Percentiles rank a stretch among this genome's conserved stretches.
Evolutionary conservation across 768 basidiomycete genomes (phyloP).

Genomic region (Pluteus cervinus): DNA sequence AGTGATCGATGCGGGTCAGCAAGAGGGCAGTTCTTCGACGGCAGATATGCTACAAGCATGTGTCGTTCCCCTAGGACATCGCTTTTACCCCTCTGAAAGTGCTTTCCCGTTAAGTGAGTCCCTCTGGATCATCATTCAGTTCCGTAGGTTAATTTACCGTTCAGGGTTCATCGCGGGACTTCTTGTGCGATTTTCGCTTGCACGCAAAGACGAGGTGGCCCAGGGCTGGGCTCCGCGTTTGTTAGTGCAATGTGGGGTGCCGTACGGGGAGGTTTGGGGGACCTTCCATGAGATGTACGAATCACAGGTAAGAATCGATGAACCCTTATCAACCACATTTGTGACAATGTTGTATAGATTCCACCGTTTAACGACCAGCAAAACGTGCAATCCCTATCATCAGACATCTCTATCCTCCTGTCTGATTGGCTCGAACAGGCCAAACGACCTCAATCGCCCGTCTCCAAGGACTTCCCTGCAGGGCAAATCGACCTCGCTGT

Average conservation of each 20-base stretch:
- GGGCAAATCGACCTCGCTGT: slow-evolving; percentile 69
- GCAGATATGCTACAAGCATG: slow-evolving; percentile 60
- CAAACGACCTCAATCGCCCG: slow-evolving; percentile 64
- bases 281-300: slow-evolving; percentile 83
- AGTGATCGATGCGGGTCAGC: slow-evolving; percentile 49
- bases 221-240: slow-evolving; percentile 81
- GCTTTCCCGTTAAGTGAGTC: slow-evolving; percentile 82
- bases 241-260: slow-evolving; percentile 76
- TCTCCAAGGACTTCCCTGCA: slow-evolving; percentile 68
- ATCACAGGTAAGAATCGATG: slow-evolving; percentile 56
- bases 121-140: slow-evolving; percentile 3
- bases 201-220: slow-evolving; percentile 50
- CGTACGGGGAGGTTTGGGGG: slow-evolving; percentile 79
- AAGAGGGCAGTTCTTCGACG: too few relatives aligned
- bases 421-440: slow-evolving; percentile 77
- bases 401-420: slow-evolving; percentile 77
- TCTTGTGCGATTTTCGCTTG: slow-evolving; percentile 68
- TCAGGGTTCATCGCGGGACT: slow-evolving; percentile 72
- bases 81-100: slow-evolving; percentile 87
- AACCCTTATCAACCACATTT: not conserved
- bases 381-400: slow-evolving; percentile 74
- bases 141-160: slow-evolving; percentile 3
- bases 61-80: slow-evolving; percentile 68
- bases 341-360: slow-evolving; percentile 35
- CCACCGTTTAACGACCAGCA: slow-evolving; percentile 80